Percentiles rank a stretch among this genome's conserved stretches.
These are phyloP conservation scores for Fusarium veterinarium DNA, from an alignment of 2,329 filamentous ascomycete species.

Conservation along the genomic window DNA sequence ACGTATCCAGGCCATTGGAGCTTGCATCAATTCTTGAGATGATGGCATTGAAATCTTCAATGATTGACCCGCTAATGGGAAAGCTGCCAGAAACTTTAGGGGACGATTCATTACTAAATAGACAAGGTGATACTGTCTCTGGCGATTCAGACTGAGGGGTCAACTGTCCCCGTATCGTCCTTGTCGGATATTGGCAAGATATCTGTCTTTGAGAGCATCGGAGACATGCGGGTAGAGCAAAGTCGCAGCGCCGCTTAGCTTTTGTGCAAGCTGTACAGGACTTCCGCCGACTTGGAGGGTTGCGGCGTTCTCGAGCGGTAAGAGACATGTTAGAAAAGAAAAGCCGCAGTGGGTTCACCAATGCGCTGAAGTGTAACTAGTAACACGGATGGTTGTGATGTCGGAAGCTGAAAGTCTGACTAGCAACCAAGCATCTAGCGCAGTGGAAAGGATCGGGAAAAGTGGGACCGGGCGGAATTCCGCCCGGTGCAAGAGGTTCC, in stretches of 20 bases:
- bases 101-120: conserved; percentile 11
- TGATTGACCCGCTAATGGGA: background rate
- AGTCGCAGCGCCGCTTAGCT: conserved; percentile 68
- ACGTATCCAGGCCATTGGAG: conserved; percentile 13
- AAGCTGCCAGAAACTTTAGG: background rate
- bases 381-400: background rate
- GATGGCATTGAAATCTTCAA: conserved; percentile 32
- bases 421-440: background rate
- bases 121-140: conserved; percentile 13
- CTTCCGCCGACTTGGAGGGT: conserved; percentile 63
- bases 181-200: conserved; percentile 59
- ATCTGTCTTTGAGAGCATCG: conserved; percentile 63
- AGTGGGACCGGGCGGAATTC: conserved; percentile 46
- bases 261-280: conserved; percentile 67
- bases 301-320: conserved; percentile 52
- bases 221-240: conserved; percentile 61
- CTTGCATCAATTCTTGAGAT: conserved; percentile 29
- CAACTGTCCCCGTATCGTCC: background rate
- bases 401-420: background rate
- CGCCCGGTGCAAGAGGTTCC: conserved; percentile 27
- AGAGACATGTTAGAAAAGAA: conserved; percentile 42
- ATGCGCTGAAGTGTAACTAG: background rate
- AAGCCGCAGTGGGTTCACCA: background rate
- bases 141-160: background rate
- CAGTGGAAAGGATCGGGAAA: conserved; percentile 26